Evolutionary conservation across 192 early-diverging fungal genomes (phyloP), one percentile per base, ranked within the genome.

Genomic region (Mortierella claussenii): DNA sequence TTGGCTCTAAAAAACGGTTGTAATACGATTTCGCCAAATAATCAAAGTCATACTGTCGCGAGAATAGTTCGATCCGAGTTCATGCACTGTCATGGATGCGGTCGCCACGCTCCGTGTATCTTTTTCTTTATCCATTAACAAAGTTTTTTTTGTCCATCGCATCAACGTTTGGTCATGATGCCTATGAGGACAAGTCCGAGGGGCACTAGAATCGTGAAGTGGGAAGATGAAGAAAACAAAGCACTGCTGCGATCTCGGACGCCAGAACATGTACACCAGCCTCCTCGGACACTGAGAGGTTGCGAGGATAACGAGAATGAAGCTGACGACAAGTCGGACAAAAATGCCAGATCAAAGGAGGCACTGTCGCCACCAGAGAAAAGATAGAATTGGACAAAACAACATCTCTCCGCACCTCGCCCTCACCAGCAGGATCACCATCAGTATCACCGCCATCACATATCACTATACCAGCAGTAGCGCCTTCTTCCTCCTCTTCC

Each of bases 241-340:
- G 37, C 86, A 10, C 61, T 97, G 21, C 79, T 98, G 67, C 90
- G 90, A 56, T 90, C 91, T 34, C 85, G 83, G 31, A 91, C 97
- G 20, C 86, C 90, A 28, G 84, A 89, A 49, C 81, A 89, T 4
- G 48, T 55, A 32, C 96, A 96, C 76, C 86, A 90, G 69, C 20
- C 26, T 17, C 49, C 9, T 51, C 5, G 9, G 3, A 4, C 49
- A 15, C 49, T 51, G 5, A 21, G 28, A 7, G n/a, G 24, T 45
- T 58, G 55, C 55, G 43, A 3, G n/a, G 26, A 58, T 30, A 2
- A 28, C 42, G 37, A 13, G 13, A 10, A 40, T 10, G 37, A 13
- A 40, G 7, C 8, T 40, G 37, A 40, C 37, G 7, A 10, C 37
- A 40, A 40, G 37, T 40, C 46, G 7, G n/a, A 15, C 7, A 20